Evolutionary conservation across 192 early-diverging fungal genomes (phyloP).

Genomic region (Coemansia sp.): DNA sequence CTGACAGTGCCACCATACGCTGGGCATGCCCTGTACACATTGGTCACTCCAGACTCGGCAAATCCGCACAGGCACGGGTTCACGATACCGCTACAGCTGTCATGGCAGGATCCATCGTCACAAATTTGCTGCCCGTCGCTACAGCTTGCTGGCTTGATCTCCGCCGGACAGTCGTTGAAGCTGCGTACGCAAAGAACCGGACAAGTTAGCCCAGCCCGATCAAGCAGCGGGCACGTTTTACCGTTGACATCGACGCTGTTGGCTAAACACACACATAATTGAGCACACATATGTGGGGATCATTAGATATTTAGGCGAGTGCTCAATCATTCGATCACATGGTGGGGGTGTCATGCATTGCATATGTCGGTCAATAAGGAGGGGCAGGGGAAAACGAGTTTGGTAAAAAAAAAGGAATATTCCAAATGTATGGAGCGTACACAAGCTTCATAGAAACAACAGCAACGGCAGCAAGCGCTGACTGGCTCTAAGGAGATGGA

Average conservation of each 20-base stretch:
- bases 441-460: background rate
- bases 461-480: background rate
- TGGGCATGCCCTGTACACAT: constrained; percentile 58
- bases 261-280: constrained; percentile 11
- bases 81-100: constrained; percentile 41
- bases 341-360: background rate
- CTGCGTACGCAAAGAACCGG: constrained; percentile 60
- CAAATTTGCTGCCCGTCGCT: constrained; percentile 51
- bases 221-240: constrained; percentile 57
- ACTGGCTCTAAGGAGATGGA: background rate
- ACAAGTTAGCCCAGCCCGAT: constrained; percentile 53
- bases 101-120: constrained; percentile 60
- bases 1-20: constrained; percentile 51
- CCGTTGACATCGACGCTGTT: constrained; percentile 59
- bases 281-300: background rate
- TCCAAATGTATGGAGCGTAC: background rate
- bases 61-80: constrained; percentile 61
- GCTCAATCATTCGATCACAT: background rate
- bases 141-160: constrained; percentile 45
- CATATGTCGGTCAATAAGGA: background rate
- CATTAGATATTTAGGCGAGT: background rate
- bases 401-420: background rate
- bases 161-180: constrained; percentile 54
- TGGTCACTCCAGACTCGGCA: constrained; percentile 1
- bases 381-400: background rate